Evolutionary conservation across 176 grass and related monocot genomes (phyloP).

Genomic region (Bothriochloa decipiens): DNA sequence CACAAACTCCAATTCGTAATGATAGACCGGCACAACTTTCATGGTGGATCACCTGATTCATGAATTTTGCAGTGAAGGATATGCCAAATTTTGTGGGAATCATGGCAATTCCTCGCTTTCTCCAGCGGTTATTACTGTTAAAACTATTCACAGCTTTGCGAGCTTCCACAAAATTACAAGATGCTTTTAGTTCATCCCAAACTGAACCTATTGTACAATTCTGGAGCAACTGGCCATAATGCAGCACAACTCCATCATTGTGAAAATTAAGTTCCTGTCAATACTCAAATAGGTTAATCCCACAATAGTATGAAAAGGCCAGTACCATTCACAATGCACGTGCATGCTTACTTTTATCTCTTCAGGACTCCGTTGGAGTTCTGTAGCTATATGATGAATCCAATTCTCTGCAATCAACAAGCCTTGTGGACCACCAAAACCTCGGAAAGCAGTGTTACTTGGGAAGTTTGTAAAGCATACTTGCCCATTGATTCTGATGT

Average conservation of each 20-base stretch:
- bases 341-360: constrained; percentile 72
- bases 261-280: constrained; percentile 93
- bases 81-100: constrained; percentile 97
- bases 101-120: constrained; percentile 87
- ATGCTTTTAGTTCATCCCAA: constrained; percentile 87
- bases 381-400: constrained; percentile 84
- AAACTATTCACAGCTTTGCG: constrained; percentile 53
- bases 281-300: constrained; percentile 25
- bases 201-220: constrained; percentile 72
- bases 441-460: constrained; percentile 96
- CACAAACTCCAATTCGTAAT: not conserved
- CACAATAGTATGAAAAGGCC: not conserved
- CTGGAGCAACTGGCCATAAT: constrained; percentile 84
- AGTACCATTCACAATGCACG: constrained; percentile 31
- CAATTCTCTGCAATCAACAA: constrained; percentile 93
- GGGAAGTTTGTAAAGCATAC: constrained; percentile 96
- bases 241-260: constrained; percentile 63
- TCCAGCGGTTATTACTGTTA: constrained; percentile 83
- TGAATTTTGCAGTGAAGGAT: constrained; percentile 76
- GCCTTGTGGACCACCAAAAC: constrained; percentile 95
- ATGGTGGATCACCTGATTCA: constrained; percentile 80
- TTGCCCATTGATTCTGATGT: constrained; percentile 74
- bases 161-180: constrained; percentile 72
- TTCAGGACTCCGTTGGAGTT: constrained; percentile 73
- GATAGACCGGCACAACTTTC: not conserved